Evolutionary conservation across 2,329 filamentous ascomycete genomes (phyloP), one percentile per base, ranked within the genome.

Genomic region (Aureobasidium zeae): DNA sequence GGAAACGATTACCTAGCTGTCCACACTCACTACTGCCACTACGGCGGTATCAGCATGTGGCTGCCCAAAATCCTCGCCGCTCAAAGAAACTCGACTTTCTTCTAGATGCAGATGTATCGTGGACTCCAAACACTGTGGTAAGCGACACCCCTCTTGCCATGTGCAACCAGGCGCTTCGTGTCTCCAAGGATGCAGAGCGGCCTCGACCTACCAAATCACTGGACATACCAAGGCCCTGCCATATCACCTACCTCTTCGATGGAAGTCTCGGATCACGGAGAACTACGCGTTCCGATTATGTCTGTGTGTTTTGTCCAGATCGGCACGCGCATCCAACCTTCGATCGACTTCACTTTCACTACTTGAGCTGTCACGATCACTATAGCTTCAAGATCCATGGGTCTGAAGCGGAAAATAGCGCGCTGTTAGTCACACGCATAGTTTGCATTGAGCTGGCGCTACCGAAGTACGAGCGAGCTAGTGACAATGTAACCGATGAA

Each of bases 291-390:
- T 37, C 50, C 5, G 44, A 47, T 21, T 45, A 59, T 17, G 49
- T 39, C 16, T 59, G 57, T 36, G 51, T 55, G 3, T 53, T 53
- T 32, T 59, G 51, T 42, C 39, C 39, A 19, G 33, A 36, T n/a
- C 47, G 46, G 19, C 28, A 34, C 4, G 49, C 51, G 22, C 52
- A 55, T 32, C 35, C 52, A 9, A 53, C 51, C 7, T 53, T 58
- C 26, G 51, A 52, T 13, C 47, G 53, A 26, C 52, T 68, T 3
- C 53, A 57, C 10, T 52, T 61, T 39, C 65, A 68, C 42, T 47
- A 62, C 5, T 45, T 57, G 5, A 44, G 50, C 12, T 53, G 52
- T 46, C 65, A 68, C 42, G 57, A 62, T 15, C 52, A 62, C 22
- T 60, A 64, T 43, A 49, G 49, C 6, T 60, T 58, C 32, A 49